Evolutionary conservation across 257 asterid species (phyloP), one percentile per base, ranked within the genome.

Genomic region (Solanum lignicaule): DNA sequence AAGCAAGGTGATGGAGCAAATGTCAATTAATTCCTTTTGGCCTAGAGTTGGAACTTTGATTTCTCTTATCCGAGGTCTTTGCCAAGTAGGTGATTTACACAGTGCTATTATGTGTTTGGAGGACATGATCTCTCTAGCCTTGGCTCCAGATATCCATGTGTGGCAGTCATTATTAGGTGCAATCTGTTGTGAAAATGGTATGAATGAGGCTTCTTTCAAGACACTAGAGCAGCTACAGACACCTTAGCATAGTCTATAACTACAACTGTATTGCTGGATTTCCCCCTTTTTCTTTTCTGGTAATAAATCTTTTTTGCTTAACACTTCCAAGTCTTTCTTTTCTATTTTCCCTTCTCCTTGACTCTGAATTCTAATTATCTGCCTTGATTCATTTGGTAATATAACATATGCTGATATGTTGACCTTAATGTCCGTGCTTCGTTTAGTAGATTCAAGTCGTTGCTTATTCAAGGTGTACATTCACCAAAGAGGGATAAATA

Each of bases 71-170:
- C 86, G 20, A 43, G 97, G 98, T 10, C 98, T 97, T 86, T 95
- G 98, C 90, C 85, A 73, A 38, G 89, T 83, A 38, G 94, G 95
- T 14, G 92, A 87, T 86, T 88, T 95, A 1, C 94, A 95, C 90
- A 89, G 83, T 90, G 99, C 97, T 68, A 90, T 92, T 79, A 33
- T 95, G 92, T 94, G 95, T 95, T 85, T 97, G 91, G 98, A 97
- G 88, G 98, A 97, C 95, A 95, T 97, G 98, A 90, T 93, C 79
- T 93, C 93, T 87, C 95, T 94, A 88, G 95, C 92, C 85, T 93
- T 92, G 88, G 35, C 89, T 36, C 99, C 99, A 23, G 90, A 93
- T 33, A 33, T 73, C 13, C 91, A 92, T n/a, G 94, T 92, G 4
- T 96, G 98, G 98, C 73, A 62, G 88, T 92, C 96, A 13, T 89